Base-by-base conservation (phyloP, 1,139 yeast species). In the Hansenula sp. region DNA sequence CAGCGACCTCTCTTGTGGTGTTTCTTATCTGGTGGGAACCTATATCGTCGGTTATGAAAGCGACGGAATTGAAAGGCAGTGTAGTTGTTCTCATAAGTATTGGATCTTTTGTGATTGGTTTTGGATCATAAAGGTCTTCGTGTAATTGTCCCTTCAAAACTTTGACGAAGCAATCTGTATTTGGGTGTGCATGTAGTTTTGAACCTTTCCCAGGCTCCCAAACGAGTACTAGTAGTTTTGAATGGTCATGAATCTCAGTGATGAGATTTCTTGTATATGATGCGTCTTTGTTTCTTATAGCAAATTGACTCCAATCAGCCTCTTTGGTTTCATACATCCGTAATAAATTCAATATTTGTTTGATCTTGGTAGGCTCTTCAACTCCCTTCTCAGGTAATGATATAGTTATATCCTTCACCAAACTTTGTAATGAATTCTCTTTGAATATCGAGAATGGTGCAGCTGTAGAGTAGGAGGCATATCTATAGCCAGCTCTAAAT, bases 121-220 rank as follows among this genome's bases (percentile, higher is more conserved):
- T 77, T 28, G 70, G 56, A 27, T 68, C 71, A 50, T 72, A 77
- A 21, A 77, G 59, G 12, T 69, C 66, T 55, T 79, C 84, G 35
- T 60, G 61, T 33, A 79, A 63, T 32, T 62, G 58, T 2, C 84
- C 84, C 47, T 72, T 67, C 44, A 79, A 58, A 19, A 78, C 66
- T 58, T 78, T 79, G 77, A 79, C 77, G 50, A 79, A 74, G 54
- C 84, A 79, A 58, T 79, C 82, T 11, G 83, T 82, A 34, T 70
- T 66, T 21, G 83, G 81, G 52, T 79, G 84, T 59, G 76, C 79
- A 55, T 79, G 84, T 41, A 79, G 75, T 19, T 76, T 75, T 33
- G 80, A 74, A 12, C 72, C 59, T 53, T 70, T 68, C 5, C 76
- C 76, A 0, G 83, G 82, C 38, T 71, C 67, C 84, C 84, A 79